Conservation (phyloP, 192 early-diverging fungal genomes). For the Coemansia sp. region DNA sequence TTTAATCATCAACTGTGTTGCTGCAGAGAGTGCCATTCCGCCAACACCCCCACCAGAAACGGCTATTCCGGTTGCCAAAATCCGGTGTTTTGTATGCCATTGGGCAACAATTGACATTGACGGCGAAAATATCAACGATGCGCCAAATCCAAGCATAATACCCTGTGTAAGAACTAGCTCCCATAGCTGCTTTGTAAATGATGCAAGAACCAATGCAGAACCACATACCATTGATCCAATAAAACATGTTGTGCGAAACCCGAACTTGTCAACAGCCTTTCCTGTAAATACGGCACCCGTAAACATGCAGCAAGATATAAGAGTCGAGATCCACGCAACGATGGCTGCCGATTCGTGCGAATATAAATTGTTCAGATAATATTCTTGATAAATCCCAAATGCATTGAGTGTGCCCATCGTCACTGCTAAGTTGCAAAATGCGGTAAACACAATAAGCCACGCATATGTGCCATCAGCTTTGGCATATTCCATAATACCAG, state of each 20-base stretch:
- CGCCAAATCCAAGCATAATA: slow-evolving; percentile 68
- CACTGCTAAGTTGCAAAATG: slow-evolving; percentile 7
- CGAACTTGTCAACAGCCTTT: slow-evolving; percentile 8
- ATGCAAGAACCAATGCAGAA: slow-evolving; percentile 12
- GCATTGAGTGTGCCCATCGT: slow-evolving; percentile 22
- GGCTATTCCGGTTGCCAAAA: slow-evolving; percentile 69
- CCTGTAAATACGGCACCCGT: slow-evolving; percentile 20
- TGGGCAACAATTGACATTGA: slow-evolving; percentile 64
- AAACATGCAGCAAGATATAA: slow-evolving; percentile 28
- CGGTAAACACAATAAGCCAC: slow-evolving; percentile 11
- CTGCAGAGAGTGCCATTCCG: slow-evolving; percentile 60
- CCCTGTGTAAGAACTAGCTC: slow-evolving; percentile 70
- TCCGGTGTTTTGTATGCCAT: slow-evolving; percentile 65
- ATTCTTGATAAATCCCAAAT: slow-evolving; percentile 19
- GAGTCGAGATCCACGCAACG: slow-evolving; percentile 22
- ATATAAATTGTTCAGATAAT: slow-evolving; percentile 15
- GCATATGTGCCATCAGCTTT: slow-evolving; percentile 9
- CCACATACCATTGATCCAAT: slow-evolving; percentile 9
- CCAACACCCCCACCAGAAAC: slow-evolving; percentile 71
- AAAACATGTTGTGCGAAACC: slow-evolving; percentile 9
- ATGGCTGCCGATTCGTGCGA: slow-evolving; percentile 7
- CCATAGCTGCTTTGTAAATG: slow-evolving; percentile 50
- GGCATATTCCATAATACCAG: slow-evolving; percentile 7
- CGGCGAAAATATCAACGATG: slow-evolving; percentile 65
- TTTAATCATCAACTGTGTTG: slow-evolving; percentile 56